These are phyloP conservation scores for Aspergillus diversus DNA, from an alignment of 495 filamentous ascomycete species.

Conservation along the genomic window DNA sequence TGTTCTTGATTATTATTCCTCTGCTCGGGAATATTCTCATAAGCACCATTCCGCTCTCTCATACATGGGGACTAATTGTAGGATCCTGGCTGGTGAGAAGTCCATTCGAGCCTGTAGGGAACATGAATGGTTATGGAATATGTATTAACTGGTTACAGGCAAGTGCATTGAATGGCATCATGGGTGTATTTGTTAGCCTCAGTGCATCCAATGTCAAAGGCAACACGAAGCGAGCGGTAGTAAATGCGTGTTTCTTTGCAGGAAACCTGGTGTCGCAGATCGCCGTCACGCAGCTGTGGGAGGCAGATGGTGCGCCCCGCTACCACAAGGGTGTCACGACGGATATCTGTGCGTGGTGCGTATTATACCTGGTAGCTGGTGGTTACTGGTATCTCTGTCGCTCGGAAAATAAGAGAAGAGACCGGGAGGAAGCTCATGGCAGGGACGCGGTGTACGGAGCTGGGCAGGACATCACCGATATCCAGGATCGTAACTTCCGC, in stretches of 20 bases:
- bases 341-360: not conserved
- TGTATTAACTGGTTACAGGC: not conserved
- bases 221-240: not conserved
- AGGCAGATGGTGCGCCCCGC: not conserved
- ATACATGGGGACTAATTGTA: not conserved
- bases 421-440: not conserved
- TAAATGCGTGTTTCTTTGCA: not conserved
- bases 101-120: too few relatives aligned
- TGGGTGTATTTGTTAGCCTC: not conserved
- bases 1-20: not conserved
- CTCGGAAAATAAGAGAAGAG: not conserved
- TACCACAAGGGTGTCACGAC: not conserved
- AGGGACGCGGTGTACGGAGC: not conserved
- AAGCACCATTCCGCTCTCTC: not conserved
- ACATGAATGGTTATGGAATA: not conserved
- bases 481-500: not conserved
- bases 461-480: not conserved
- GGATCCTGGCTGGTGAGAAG: not conserved
- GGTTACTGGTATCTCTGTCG: not conserved
- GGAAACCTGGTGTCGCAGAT: not conserved
- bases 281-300: not conserved
- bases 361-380: not conserved
- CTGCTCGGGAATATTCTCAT: not conserved
- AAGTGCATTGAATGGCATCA: not conserved
- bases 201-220: not conserved